These are phyloP conservation scores for Aspergillus sp. DNA, from an alignment of 2,329 filamentous ascomycete species.

Conservation along the genomic window DNA sequence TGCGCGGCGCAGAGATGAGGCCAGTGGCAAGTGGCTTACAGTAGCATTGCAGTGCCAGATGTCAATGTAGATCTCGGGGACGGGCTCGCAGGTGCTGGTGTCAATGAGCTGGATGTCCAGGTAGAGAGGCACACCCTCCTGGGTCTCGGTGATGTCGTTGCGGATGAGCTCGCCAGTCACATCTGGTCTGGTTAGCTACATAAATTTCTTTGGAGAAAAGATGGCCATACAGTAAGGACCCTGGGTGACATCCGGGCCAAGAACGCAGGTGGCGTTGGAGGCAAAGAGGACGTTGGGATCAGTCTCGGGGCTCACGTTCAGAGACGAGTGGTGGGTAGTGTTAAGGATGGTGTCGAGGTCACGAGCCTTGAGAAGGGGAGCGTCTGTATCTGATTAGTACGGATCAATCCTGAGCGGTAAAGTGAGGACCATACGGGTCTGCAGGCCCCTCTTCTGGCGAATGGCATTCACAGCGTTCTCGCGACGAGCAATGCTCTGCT, in stretches of 20 bases:
- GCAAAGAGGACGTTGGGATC: slow-evolving; percentile 32
- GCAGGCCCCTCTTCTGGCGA: slow-evolving; percentile 44
- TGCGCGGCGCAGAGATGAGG: background rate
- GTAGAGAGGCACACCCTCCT: slow-evolving; percentile 41
- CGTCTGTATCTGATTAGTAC: slow-evolving; percentile 10
- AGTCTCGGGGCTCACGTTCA: slow-evolving; percentile 25
- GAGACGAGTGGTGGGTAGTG: slow-evolving; percentile 44
- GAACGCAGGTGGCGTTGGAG: slow-evolving; percentile 47
- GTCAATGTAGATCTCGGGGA: slow-evolving; percentile 41
- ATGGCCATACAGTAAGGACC: slow-evolving; percentile 53
- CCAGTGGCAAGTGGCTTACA: slow-evolving; percentile 16
- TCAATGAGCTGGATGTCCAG: slow-evolving; percentile 47
- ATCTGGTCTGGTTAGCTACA: slow-evolving; percentile 22
- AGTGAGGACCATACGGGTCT: slow-evolving; percentile 23
- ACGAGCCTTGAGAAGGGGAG: slow-evolving; percentile 33
- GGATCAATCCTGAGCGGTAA: background rate
- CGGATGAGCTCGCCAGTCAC: slow-evolving; percentile 44
- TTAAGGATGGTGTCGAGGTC: slow-evolving; percentile 39
- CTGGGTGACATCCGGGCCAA: slow-evolving; percentile 57
- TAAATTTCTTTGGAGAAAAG: fast-evolving
- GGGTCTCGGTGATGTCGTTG: slow-evolving; percentile 35
- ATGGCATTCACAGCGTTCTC: slow-evolving; percentile 45
- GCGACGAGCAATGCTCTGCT: slow-evolving; percentile 50
- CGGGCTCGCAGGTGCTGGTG: slow-evolving; percentile 44
- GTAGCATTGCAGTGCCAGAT: slow-evolving; percentile 36